A percentile compares a stretch with the other conserved stretches of the same genome.
Evolutionary conservation across 208 protist genomes (phyloP).

Genomic region (Acanthamoeba castellanii): DNA sequence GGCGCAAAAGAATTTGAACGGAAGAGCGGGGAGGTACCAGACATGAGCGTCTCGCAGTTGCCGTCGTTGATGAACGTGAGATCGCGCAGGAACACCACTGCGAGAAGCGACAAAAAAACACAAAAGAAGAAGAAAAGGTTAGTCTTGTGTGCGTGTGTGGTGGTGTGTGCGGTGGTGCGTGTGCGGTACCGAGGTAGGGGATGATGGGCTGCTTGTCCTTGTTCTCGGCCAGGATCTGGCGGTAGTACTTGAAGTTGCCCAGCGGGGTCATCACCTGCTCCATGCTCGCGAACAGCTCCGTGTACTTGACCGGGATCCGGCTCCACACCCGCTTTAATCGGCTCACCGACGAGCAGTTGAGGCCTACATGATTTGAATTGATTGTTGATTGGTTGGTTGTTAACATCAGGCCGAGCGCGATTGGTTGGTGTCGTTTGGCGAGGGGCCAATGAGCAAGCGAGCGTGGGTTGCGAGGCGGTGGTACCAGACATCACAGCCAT

Average conservation of each 20-base stretch:
- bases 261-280: slow-evolving; percentile 53
- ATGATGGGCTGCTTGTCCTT: slow-evolving; percentile 38
- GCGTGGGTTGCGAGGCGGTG: neutral
- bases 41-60: slow-evolving; percentile 62
- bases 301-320: slow-evolving; percentile 17
- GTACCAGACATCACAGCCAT: slow-evolving; percentile 48
- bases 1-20: neutral
- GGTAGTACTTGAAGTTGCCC: slow-evolving; percentile 61
- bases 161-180: too few species aligned
- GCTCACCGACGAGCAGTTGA: slow-evolving; percentile 53
- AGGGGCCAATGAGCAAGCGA: neutral
- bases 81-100: slow-evolving; percentile 51
- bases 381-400: neutral
- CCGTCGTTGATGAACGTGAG: slow-evolving; percentile 62
- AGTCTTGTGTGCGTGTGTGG: neutral
- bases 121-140: too few species aligned
- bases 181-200: slow-evolving; percentile 24
- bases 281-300: slow-evolving; percentile 32
- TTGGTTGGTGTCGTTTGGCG: too few species aligned
- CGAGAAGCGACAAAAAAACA: too few species aligned
- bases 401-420: too few species aligned
- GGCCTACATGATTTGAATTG: neutral
- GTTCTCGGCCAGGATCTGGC: slow-evolving; percentile 51
- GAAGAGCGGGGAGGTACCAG: neutral
- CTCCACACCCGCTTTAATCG: slow-evolving; percentile 40